Percentiles rank a stretch among this genome's conserved stretches.
Evolutionary conservation across 306 rosid species (phyloP).

Genomic region (Cicer arietinum): DNA sequence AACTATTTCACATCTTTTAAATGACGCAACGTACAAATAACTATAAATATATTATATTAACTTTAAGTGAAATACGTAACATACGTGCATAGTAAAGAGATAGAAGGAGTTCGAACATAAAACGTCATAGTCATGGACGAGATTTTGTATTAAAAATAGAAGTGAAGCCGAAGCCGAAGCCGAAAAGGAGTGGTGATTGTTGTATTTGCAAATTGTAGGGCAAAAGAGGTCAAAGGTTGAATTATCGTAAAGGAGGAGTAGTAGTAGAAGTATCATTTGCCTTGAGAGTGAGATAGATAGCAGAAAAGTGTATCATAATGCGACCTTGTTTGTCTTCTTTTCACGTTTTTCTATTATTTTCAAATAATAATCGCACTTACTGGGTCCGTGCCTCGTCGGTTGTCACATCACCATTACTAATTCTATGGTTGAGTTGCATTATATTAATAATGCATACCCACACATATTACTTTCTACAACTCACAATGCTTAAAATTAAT

Average conservation of each 20-base stretch:
- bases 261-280: neutral
- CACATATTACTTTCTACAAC: no score
- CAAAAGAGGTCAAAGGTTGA: slow-evolving; percentile 33
- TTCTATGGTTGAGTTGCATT: neutral
- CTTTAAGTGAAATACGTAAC: no score
- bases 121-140: no score
- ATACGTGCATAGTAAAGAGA: no score
- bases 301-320: slow-evolving; percentile 12
- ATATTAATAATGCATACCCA: neutral
- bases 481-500: no score
- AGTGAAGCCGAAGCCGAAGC: slow-evolving; percentile 3
- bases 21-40: no score
- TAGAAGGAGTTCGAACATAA: no score
- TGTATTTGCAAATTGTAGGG: slow-evolving; percentile 5
- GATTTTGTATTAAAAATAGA: neutral
- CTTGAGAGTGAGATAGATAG: slow-evolving; percentile 8
- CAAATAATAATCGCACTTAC: slow-evolving; percentile 26
- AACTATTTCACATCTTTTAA: no score
- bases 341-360: slow-evolving; percentile 22
- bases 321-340: neutral
- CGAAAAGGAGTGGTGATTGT: neutral
- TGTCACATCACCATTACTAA: slow-evolving; percentile 22
- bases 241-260: neutral
- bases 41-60: no score
- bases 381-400: slow-evolving; percentile 22